phyloP scores from a whole-genome alignment of 371 early-diverging fungal genomes.

The Mucor velutinosus region DNA sequence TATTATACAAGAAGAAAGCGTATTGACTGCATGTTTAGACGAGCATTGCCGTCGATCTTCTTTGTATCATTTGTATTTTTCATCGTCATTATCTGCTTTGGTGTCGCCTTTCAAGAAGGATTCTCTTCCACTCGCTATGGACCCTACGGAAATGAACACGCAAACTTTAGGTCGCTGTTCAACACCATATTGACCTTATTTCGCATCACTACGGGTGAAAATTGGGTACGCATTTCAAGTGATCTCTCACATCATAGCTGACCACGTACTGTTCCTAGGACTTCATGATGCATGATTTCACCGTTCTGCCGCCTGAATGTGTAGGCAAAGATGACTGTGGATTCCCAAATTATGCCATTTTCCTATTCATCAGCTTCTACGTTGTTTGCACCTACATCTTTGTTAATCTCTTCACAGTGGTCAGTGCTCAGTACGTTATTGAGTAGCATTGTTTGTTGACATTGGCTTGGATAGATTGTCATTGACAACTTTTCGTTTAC shows the following conservation, averaged over 20 bases:
- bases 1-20: too few species aligned
- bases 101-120: conserved; percentile 51
- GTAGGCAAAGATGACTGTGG: conserved; percentile 53
- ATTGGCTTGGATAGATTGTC: conserved; percentile 29
- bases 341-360: conserved; percentile 37
- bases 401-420: conserved; percentile 58
- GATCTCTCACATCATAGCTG: not conserved
- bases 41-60: conserved; percentile 47
- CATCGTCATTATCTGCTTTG: conserved; percentile 50
- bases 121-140: conserved; percentile 55
- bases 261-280: conserved; percentile 22
- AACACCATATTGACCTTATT: conserved; percentile 48
- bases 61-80: conserved; percentile 50
- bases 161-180: conserved; percentile 49
- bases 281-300: conserved; percentile 59
- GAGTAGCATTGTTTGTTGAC: not conserved
- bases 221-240: conserved; percentile 40
- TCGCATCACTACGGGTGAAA: conserved; percentile 60
- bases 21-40: conserved; percentile 19
- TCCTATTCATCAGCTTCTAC: conserved; percentile 51
- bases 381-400: conserved; percentile 58
- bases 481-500: conserved; percentile 62
- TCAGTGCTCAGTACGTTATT: not conserved
- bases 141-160: conserved; percentile 47
- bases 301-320: conserved; percentile 40